These are phyloP conservation scores for Microbotryum intermedium DNA, from an alignment of 1,284 basidiomycete species.

Conservation along the genomic window DNA sequence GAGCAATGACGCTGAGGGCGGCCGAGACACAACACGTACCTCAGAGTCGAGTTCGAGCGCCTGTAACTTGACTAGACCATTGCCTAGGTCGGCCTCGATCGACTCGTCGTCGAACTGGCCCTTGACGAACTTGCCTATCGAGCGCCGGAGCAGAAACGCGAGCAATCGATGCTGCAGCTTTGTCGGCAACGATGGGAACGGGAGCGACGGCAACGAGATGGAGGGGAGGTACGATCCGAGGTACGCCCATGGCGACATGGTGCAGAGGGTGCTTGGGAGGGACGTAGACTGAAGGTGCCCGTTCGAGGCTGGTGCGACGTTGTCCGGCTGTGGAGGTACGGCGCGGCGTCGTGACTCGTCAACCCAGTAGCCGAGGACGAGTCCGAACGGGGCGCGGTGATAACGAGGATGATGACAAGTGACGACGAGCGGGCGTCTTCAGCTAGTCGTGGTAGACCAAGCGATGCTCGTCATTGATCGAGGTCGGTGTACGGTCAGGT, in stretches of 20 bases:
- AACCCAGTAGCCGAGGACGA: no score
- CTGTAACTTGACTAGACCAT: conserved; percentile 75
- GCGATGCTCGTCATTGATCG: no score
- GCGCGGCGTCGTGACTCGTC: no score
- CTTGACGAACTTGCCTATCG: conserved; percentile 74
- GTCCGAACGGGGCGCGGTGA: no score
- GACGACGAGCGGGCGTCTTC: no score
- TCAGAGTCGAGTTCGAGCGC: conserved; percentile 68
- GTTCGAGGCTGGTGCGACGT: no score
- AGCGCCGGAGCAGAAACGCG: conserved; percentile 74
- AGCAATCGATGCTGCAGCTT: conserved; percentile 81
- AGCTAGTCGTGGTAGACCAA: no score
- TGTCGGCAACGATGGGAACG: conserved; percentile 55
- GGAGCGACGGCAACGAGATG: conserved; percentile 20
- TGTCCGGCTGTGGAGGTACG: no score
- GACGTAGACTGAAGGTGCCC: background rate
- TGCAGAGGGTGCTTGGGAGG: background rate
- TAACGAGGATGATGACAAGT: no score
- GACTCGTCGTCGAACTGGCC: conserved; percentile 78
- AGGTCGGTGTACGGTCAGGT: no score
- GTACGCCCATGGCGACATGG: background rate
- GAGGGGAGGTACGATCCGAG: background rate
- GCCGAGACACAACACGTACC: conserved; percentile 49
- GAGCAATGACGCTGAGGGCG: background rate
- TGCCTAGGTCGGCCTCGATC: conserved; percentile 84